Percentiles rank a stretch among this genome's conserved stretches.
These are phyloP conservation scores for Aphanocladium album DNA, from an alignment of 2,329 filamentous ascomycete species.

Conservation along the genomic window DNA sequence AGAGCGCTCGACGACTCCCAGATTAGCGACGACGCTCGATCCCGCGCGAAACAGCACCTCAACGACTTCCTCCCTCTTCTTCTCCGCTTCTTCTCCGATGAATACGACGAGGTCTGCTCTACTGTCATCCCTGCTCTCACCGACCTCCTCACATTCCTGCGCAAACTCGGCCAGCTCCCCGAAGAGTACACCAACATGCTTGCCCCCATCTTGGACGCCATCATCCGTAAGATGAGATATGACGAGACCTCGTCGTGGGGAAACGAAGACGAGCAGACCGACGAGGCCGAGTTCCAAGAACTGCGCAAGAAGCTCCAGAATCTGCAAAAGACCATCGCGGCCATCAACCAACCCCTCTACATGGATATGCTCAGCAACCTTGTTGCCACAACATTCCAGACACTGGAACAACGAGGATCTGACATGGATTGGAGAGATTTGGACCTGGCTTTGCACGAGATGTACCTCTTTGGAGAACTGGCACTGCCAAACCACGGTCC, in stretches of 20 bases:
- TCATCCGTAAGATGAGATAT: constrained; percentile 94
- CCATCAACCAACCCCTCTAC: constrained; percentile 82
- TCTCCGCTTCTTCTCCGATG: constrained; percentile 91
- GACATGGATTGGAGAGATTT: constrained; percentile 92
- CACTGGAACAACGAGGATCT: constrained; percentile 66
- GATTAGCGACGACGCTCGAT: constrained; percentile 58
- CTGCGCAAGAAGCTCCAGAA: constrained; percentile 84
- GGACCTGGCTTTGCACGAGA: constrained; percentile 88
- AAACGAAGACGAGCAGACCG: constrained; percentile 87
- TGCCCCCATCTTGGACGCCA: constrained; percentile 81
- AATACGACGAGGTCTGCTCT: constrained; percentile 97
- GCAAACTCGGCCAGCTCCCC: constrained; percentile 71
- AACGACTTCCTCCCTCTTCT: constrained; percentile 81
- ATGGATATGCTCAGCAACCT: constrained; percentile 83
- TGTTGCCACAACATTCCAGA: constrained; percentile 81
- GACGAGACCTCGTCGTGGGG: constrained; percentile 94
- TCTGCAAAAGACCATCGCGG: constrained; percentile 86
- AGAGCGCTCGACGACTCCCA: constrained; percentile 69
- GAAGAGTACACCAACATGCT: constrained; percentile 76
- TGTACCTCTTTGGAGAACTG: constrained; percentile 92
- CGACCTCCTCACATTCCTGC: constrained; percentile 84
- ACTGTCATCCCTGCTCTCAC: constrained; percentile 91
- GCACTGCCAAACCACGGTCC: constrained; percentile 83
- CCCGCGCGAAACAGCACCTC: constrained; percentile 75
- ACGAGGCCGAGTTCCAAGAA: constrained; percentile 96